These are phyloP conservation scores for Colletotrichum sp. DNA, from an alignment of 2,329 filamentous ascomycete species.

Conservation along the genomic window DNA sequence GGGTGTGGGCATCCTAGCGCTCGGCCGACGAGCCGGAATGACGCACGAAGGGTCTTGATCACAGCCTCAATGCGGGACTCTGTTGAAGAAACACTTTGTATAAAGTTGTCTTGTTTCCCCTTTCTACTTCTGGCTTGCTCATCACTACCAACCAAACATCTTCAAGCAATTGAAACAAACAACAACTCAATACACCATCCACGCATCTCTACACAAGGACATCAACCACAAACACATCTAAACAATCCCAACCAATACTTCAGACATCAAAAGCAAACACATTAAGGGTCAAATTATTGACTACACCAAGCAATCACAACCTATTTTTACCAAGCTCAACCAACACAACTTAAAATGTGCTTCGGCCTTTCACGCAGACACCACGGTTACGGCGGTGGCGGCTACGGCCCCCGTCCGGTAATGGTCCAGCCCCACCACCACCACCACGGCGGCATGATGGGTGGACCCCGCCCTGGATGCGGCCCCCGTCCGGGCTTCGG, in stretches of 20 bases:
- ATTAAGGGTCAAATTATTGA: too few relatives aligned
- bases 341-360: neutral
- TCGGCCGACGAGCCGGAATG: constrained; percentile 5
- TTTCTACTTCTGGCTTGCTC: neutral
- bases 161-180: neutral
- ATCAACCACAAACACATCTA: too few relatives aligned
- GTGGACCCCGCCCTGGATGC: neutral
- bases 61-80: neutral
- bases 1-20: constrained; percentile 5
- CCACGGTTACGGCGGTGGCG: neutral
- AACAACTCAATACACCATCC: too few relatives aligned
- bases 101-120: neutral
- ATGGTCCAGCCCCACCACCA: constrained; percentile 10
- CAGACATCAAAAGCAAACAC: too few relatives aligned
- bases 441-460: constrained; percentile 12
- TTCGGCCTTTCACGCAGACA: constrained; percentile 11
- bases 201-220: too few relatives aligned
- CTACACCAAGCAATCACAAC: fast-evolving
- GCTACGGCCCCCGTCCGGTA: constrained; percentile 1
- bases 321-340: neutral
- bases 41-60: constrained; percentile 5
- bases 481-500: neutral
- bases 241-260: too few relatives aligned
- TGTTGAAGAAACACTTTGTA: neutral
- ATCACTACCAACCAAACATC: neutral